Percentiles rank a stretch among this genome's conserved stretches.
phyloP scores from a whole-genome alignment of 371 early-diverging fungal genomes.

The Gilbertella persicaria region DNA sequence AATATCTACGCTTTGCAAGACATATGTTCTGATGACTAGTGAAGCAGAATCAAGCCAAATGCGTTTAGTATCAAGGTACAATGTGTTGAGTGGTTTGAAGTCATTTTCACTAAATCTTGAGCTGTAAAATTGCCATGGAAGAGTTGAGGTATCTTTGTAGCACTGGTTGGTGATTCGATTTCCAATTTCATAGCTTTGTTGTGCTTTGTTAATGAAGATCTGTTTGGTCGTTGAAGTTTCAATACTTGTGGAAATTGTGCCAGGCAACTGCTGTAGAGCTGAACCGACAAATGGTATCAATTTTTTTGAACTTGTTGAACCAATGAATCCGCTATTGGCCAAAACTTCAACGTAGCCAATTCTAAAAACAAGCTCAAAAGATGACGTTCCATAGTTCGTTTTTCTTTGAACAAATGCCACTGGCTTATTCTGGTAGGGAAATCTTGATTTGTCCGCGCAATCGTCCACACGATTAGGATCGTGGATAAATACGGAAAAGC shows the following conservation, averaged over 20 bases:
- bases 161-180: slow-evolving; percentile 6
- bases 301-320: slow-evolving; percentile 5
- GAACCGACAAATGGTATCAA: slow-evolving; percentile 9
- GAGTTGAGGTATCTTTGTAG: no score
- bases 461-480: slow-evolving; percentile 8
- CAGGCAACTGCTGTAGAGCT: slow-evolving; percentile 9
- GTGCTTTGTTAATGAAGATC: slow-evolving; percentile 5
- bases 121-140: no score
- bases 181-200: slow-evolving; percentile 6
- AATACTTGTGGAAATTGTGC: slow-evolving; percentile 8
- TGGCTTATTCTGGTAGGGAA: slow-evolving; percentile 6
- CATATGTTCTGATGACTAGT: no score
- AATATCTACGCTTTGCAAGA: slow-evolving; percentile 6
- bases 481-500: slow-evolving; percentile 9
- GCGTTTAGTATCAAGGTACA: no score
- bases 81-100: no score
- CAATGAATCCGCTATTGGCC: slow-evolving; percentile 7
- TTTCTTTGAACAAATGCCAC: slow-evolving; percentile 8
- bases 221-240: slow-evolving; percentile 3
- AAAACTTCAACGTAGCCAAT: slow-evolving; percentile 7
- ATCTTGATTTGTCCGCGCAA: slow-evolving; percentile 8
- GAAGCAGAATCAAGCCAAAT: no score
- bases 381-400: slow-evolving; percentile 3
- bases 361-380: slow-evolving; percentile 10
- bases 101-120: no score